phyloP scores from a whole-genome alignment of 345 rosid genomes.

The Erysimum cheiranthoides region DNA sequence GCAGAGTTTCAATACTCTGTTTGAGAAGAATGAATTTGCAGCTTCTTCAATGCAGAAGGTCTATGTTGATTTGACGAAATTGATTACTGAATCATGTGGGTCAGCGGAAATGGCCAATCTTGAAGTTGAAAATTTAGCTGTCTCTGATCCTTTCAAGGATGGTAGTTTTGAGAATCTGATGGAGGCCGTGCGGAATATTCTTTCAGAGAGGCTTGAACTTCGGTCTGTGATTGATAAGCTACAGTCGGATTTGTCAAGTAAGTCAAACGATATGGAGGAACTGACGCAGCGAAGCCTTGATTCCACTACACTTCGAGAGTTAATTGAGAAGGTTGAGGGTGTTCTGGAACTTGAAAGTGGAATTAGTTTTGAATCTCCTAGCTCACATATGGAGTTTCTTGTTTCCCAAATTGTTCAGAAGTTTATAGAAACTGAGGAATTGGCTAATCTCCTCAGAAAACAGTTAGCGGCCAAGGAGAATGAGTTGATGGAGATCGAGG shows the following conservation, averaged over 20 bases:
- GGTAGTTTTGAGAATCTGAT: conserved; percentile 51
- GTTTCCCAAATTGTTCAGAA: conserved; percentile 70
- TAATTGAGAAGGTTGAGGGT: conserved; percentile 63
- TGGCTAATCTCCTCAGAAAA: conserved; percentile 47
- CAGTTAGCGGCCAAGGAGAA: conserved; percentile 55
- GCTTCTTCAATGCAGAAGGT: conserved; percentile 47
- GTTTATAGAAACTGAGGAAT: conserved; percentile 58
- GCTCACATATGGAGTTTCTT: conserved; percentile 61
- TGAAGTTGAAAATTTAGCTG: conserved; percentile 43
- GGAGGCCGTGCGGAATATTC: conserved; percentile 57
- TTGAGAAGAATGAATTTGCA: conserved; percentile 52
- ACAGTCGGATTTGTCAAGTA: conserved; percentile 57
- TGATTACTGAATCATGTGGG: conserved; percentile 52
- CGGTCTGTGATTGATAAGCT: conserved; percentile 61
- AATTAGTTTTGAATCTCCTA: conserved; percentile 48
- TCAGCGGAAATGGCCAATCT: conserved; percentile 43
- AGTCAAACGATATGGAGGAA: conserved; percentile 60
- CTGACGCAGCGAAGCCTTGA: conserved; percentile 54
- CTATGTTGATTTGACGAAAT: conserved; percentile 58
- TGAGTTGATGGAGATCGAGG: conserved; percentile 58
- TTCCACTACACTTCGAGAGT: conserved; percentile 56
- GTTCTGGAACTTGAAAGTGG: conserved; percentile 59
- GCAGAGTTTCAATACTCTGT: conserved; percentile 57
- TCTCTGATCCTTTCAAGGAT: conserved; percentile 55
- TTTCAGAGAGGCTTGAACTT: conserved; percentile 65